These are phyloP conservation scores for Yamadazyma jaroonii DNA, from an alignment of 1,139 yeast species.

Conservation along the genomic window DNA sequence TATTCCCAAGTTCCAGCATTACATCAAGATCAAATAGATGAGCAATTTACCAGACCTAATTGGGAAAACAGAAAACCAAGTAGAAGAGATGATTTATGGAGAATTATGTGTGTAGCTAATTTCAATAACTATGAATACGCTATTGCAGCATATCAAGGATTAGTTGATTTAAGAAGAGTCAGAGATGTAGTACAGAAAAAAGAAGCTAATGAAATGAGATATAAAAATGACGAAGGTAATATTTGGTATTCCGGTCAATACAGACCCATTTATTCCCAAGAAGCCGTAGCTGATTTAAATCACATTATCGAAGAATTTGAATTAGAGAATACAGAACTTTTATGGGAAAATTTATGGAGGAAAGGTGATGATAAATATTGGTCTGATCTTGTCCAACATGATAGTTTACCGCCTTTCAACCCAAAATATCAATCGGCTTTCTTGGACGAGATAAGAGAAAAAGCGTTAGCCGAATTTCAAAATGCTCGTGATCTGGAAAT, in stretches of 20 bases:
- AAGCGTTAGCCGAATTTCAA: constrained; percentile 19
- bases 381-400: constrained; percentile 58
- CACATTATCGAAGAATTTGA: constrained; percentile 66
- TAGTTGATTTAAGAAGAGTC: constrained; percentile 68
- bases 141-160: constrained; percentile 68
- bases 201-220: constrained; percentile 67
- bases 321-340: constrained; percentile 48
- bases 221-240: constrained; percentile 72
- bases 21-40: constrained; percentile 68
- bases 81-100: constrained; percentile 84
- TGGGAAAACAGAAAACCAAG: constrained; percentile 86
- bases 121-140: constrained; percentile 65
- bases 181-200: constrained; percentile 61
- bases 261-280: constrained; percentile 89
- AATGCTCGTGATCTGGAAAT: background rate
- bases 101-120: constrained; percentile 83
- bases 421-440: constrained; percentile 66
- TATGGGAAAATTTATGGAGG: constrained; percentile 88
- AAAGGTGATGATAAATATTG: constrained; percentile 72
- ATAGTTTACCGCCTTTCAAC: constrained; percentile 54
- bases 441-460: constrained; percentile 54
- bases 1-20: constrained; percentile 81
- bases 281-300: constrained; percentile 84
- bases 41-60: constrained; percentile 73
- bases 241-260: constrained; percentile 84